phyloP scores from a whole-genome alignment of 73 alveolate genomes.

The Breviolum minutum region DNA sequence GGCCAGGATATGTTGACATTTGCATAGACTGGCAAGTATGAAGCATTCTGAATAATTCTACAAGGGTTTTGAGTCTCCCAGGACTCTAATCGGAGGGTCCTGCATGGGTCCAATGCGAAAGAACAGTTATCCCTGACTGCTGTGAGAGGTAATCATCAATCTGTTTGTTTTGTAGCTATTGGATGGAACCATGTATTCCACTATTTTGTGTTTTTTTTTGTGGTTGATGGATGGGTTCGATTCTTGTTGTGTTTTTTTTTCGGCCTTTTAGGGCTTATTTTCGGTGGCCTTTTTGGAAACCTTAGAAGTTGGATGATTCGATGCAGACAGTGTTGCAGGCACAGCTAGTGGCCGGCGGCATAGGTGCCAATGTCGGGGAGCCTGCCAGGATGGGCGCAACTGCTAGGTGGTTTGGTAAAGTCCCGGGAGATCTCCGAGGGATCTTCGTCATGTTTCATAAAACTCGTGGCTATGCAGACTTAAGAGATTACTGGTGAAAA shows the following conservation, averaged over 20 bases:
- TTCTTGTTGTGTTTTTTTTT: neutral
- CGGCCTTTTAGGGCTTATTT: neutral
- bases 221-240: neutral
- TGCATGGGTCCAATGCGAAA: slow-evolving; percentile 44
- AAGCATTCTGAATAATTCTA: neutral
- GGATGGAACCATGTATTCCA: neutral
- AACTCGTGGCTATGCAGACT: too few species aligned
- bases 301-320: too few species aligned
- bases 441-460: too few species aligned
- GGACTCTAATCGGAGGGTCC: slow-evolving; percentile 49
- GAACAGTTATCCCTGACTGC: slow-evolving; percentile 55
- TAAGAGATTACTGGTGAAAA: too few species aligned
- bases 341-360: neutral
- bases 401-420: too few species aligned
- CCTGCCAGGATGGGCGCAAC: too few species aligned
- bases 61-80: neutral
- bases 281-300: too few species aligned
- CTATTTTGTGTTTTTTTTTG: neutral
- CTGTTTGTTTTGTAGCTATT: too few species aligned
- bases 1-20: neutral
- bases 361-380: neutral
- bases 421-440: too few species aligned
- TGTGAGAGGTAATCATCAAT: neutral
- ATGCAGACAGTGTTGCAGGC: slow-evolving; percentile 1
- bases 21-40: neutral